Percentiles rank a stretch among this genome's conserved stretches.
phyloP scores from a whole-genome alignment of 2,329 filamentous ascomycete species.

The Mollisiaceae sp. region DNA sequence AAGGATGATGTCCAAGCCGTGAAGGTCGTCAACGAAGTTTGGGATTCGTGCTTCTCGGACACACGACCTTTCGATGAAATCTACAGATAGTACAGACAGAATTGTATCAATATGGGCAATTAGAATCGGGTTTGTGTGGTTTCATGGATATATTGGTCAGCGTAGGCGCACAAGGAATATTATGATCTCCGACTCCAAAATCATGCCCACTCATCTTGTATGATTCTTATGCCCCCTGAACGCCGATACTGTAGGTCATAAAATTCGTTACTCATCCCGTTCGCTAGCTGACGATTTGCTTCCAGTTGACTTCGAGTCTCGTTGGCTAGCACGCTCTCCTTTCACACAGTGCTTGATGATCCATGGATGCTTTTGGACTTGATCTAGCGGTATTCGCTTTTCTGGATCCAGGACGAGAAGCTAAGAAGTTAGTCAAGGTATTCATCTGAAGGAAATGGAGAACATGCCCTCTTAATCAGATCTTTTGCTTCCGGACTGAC shows the following conservation, averaged over 20 bases:
- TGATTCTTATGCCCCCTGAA: slow-evolving; percentile 31
- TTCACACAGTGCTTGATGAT: slow-evolving; percentile 86
- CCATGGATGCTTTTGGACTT: slow-evolving; percentile 91
- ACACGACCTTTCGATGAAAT: slow-evolving; percentile 97
- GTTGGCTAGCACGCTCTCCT: slow-evolving; percentile 48
- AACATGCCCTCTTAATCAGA: slow-evolving; percentile 83
- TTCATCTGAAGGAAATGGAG: not conserved
- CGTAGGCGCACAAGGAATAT: slow-evolving; percentile 42
- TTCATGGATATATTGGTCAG: slow-evolving; percentile 37
- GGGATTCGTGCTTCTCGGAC: slow-evolving; percentile 95
- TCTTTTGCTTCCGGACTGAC: slow-evolving; percentile 90
- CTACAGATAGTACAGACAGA: slow-evolving; percentile 64
- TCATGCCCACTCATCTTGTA: slow-evolving; percentile 29
- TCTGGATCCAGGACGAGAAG: slow-evolving; percentile 91
- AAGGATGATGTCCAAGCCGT: slow-evolving; percentile 85
- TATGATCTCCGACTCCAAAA: slow-evolving; percentile 40
- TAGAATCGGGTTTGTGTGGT: slow-evolving; percentile 14
- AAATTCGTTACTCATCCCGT: slow-evolving; percentile 37
- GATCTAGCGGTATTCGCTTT: slow-evolving; percentile 87
- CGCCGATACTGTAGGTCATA: slow-evolving; percentile 34
- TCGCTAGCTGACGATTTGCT: slow-evolving; percentile 38
- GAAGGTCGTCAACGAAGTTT: slow-evolving; percentile 94
- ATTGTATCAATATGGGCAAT: slow-evolving; percentile 35
- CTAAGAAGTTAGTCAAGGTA: slow-evolving; percentile 47
- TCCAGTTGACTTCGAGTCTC: slow-evolving; percentile 43